These are phyloP conservation scores for Pouteria glomerata DNA, from an alignment of 148 eudicot genomes.

Conservation along the genomic window DNA sequence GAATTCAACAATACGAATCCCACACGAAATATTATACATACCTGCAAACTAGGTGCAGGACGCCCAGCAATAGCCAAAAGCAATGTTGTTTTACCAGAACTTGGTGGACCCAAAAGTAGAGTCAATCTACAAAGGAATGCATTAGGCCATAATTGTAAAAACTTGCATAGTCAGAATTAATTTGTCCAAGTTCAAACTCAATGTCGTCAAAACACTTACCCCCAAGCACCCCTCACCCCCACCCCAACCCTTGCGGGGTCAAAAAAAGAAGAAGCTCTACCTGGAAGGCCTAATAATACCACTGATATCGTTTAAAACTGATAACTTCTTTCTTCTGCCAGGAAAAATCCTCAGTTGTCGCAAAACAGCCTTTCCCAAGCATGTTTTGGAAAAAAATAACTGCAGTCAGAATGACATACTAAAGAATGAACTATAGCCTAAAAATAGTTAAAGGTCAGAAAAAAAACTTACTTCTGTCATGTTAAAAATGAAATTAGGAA, in stretches of 20 bases:
- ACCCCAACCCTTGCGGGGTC: too few species aligned
- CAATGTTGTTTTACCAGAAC: slow-evolving; percentile 93
- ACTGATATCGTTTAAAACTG: slow-evolving; percentile 67
- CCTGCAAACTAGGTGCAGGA: slow-evolving; percentile 64
- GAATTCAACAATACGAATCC: slow-evolving; percentile 2
- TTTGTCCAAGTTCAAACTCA: neutral
- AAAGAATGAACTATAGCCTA: neutral
- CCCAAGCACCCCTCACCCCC: too few species aligned
- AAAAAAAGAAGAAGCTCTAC: slow-evolving; percentile 23
- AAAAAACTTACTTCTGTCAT: slow-evolving; percentile 58
- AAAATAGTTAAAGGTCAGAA: neutral
- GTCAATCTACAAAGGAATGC: slow-evolving; percentile 57
- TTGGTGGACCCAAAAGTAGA: slow-evolving; percentile 89
- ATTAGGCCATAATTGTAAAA: neutral
- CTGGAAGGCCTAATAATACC: slow-evolving; percentile 85
- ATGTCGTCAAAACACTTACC: neutral
- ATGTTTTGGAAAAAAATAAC: slow-evolving; percentile 2
- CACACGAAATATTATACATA: slow-evolving; percentile 14
- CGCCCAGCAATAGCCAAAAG: slow-evolving; percentile 90
- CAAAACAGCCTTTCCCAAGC: slow-evolving; percentile 49
- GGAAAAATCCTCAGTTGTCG: slow-evolving; percentile 47
- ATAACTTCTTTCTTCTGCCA: slow-evolving; percentile 45
- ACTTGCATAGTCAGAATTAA: neutral
- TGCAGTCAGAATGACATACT: slow-evolving; percentile 15
- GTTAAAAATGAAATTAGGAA: slow-evolving; percentile 74